These are phyloP conservation scores for Lactifluus volemus DNA, from an alignment of 768 basidiomycete genomes.

Conservation along the genomic window DNA sequence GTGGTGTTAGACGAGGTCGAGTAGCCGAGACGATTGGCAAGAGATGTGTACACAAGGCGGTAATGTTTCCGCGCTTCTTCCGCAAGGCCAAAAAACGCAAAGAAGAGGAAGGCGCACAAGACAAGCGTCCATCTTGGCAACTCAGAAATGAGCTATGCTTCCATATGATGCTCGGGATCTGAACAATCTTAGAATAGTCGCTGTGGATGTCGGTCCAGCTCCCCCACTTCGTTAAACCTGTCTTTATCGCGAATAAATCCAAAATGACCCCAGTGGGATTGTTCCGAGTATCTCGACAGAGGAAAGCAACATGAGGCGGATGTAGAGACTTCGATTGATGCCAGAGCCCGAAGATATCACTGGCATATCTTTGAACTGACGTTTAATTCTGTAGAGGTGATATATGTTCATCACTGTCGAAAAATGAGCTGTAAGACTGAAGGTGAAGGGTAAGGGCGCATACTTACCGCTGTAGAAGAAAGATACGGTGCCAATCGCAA, in stretches of 20 bases:
- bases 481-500: conserved; percentile 21
- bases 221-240: conserved; percentile 30
- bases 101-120: conserved; percentile 35
- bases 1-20: not conserved
- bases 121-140: conserved; percentile 34
- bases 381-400: conserved; percentile 21
- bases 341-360: conserved; percentile 22
- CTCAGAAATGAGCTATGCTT: too few relatives aligned
- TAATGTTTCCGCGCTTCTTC: conserved; percentile 40
- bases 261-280: conserved; percentile 19
- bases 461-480: conserved; percentile 33
- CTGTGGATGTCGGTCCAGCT: conserved; percentile 46
- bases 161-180: conserved; percentile 34
- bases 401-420: conserved; percentile 23
- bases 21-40: conserved; percentile 24
- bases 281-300: conserved; percentile 26
- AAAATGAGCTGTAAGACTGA: not conserved
- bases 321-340: conserved; percentile 40
- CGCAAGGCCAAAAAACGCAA: conserved; percentile 48
- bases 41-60: conserved; percentile 19
- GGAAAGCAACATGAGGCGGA: conserved; percentile 31
- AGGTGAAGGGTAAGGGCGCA: not conserved
- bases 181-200: conserved; percentile 33
- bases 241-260: too few relatives aligned
- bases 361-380: conserved; percentile 24